Percentiles rank a stretch among this genome's conserved stretches.
These are phyloP conservation scores for Kodamaea sagamina DNA, from an alignment of 805 yeast genomes.

Conservation along the genomic window DNA sequence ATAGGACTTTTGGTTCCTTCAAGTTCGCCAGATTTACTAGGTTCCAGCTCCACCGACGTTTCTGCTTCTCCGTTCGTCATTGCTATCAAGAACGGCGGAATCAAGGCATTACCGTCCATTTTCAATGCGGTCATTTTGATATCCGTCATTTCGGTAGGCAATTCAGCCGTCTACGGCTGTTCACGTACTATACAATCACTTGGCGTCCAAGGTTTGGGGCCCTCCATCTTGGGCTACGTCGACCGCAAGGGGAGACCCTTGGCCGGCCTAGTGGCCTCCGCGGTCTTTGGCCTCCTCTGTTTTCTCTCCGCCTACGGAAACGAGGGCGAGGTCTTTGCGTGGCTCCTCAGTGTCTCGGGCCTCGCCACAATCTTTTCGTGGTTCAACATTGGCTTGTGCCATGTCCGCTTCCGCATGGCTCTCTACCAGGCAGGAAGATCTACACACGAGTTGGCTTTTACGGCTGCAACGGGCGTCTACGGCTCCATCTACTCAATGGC, in stretches of 20 bases:
- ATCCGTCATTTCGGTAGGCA: constrained; percentile 33
- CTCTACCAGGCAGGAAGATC: constrained; percentile 26
- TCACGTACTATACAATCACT: constrained; percentile 21
- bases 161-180: constrained; percentile 32
- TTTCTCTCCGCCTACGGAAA: constrained; percentile 19
- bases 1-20: constrained; percentile 27
- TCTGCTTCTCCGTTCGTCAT: constrained; percentile 32
- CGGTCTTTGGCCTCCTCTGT: constrained; percentile 19
- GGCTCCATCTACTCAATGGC: constrained; percentile 29
- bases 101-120: constrained; percentile 28
- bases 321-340: constrained; percentile 21
- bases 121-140: constrained; percentile 31
- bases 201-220: constrained; percentile 21
- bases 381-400: constrained; percentile 38
- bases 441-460: constrained; percentile 24
- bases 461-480: constrained; percentile 25
- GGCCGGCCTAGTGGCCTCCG: constrained; percentile 17
- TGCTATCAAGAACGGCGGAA: constrained; percentile 31
- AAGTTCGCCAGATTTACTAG: constrained; percentile 21
- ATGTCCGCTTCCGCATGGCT: constrained; percentile 35
- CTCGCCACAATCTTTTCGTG: constrained; percentile 38
- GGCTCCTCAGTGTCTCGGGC: constrained; percentile 40
- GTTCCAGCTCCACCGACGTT: constrained; percentile 20
- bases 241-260: constrained; percentile 22
- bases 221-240: constrained; percentile 17